Evolutionary conservation across 345 rosid species (phyloP), one percentile per base, ranked within the genome.

Genomic region (Salix dunnii): DNA sequence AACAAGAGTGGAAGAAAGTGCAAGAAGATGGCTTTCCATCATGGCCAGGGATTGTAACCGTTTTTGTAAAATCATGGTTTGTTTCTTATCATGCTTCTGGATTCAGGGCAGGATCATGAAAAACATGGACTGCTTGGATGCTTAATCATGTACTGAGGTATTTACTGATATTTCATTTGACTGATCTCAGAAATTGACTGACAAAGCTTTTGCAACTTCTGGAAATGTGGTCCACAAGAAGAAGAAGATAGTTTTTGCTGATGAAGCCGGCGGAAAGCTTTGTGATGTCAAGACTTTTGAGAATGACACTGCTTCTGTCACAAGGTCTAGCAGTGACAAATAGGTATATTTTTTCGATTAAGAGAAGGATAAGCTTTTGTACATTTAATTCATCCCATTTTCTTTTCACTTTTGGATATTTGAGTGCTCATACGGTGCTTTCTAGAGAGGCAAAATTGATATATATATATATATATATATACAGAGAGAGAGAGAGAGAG

Each of bases 31-130:
- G 94, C 79, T 92, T 68, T 85, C 89, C 17, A 82, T 86, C 53
- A 88, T 93, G 85, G 76, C 87, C 38, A 88, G 92, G 68, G 91
- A 96, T 64, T 92, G 91, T 86, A 88, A 53, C 76, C 92, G 96
- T 20, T 96, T 96, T 77, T 90, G 97, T 77, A 96, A 91, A 88
- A 86, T 93, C 81, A 91, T 92, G 98, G 97, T 96, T 65, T 36
- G 88, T 82, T 79, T 80, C 72, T 79, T 53, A 72, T 73, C 51
- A 38, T 17, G n/a, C 21, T 35, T 72, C 38, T 13, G 28, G 23
- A 46, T 38, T 61, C 35, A 35, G 64, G 65, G 40, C 53, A 18
- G 40, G 12, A 28, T 68, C 68, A 28, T 23, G 33, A 28, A 55
- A 70, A 27, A 23, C 30, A 31, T 20, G 63, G 10, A 70, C 28